These are phyloP conservation scores for Daedalea quercina DNA, from an alignment of 768 basidiomycete species.

Conservation along the genomic window DNA sequence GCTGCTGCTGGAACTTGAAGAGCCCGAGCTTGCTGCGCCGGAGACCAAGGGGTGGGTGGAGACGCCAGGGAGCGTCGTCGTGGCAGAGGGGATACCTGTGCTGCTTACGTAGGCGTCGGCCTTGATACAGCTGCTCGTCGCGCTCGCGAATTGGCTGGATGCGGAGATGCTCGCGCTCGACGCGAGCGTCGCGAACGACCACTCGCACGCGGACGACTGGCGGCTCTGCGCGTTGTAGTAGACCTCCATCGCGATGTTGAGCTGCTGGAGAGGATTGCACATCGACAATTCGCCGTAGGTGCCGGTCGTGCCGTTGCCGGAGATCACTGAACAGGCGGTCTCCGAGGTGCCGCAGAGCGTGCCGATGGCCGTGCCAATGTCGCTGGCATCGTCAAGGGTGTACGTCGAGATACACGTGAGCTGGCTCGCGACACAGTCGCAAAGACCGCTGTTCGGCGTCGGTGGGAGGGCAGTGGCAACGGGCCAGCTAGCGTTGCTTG, in stretches of 20 bases:
- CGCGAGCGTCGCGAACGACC: background rate
- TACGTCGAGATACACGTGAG: background rate
- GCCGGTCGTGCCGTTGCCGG: constrained; percentile 2
- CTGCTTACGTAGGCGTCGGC: background rate
- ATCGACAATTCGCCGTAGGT: background rate
- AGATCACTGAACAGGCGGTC: background rate
- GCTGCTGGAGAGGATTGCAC: constrained; percentile 3
- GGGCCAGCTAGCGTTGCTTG: background rate
- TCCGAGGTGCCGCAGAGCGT: background rate
- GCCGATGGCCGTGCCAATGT: constrained; percentile 2
- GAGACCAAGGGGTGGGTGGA: background rate
- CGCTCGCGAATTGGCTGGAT: background rate
- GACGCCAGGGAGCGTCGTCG: background rate
- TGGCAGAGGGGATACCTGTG: background rate
- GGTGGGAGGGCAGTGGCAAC: background rate
- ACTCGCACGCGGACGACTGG: background rate
- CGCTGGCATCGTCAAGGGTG: background rate
- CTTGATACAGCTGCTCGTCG: background rate
- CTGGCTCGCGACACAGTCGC: background rate
- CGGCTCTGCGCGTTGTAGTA: constrained; percentile 3
- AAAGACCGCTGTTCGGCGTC: constrained; percentile 1
- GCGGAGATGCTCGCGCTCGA: background rate
- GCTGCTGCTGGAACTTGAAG: background rate
- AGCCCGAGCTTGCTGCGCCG: background rate
- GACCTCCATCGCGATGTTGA: constrained; percentile 2